Evolutionary conservation across 2,329 filamentous ascomycete genomes (phyloP).

Genomic region (Pseudogymnoascus pannorum): DNA sequence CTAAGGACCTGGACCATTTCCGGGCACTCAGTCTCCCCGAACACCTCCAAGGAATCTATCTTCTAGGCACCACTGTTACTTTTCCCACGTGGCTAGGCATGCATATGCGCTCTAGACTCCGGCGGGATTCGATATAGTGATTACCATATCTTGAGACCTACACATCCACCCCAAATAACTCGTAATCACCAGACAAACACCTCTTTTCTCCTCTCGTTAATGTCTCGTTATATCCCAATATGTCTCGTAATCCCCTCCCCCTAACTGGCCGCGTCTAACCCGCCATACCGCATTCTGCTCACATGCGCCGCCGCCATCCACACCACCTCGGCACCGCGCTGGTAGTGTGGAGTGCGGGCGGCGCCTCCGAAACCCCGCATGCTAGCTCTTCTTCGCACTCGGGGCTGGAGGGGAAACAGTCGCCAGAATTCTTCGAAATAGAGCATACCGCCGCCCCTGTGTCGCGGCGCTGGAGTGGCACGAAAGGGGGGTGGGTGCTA

Average conservation of each 20-base stretch:
- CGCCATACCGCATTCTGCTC: neutral
- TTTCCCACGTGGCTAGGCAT: neutral
- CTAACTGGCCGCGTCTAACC: neutral
- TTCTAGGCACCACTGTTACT: neutral
- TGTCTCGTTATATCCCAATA: neutral
- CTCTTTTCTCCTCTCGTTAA: neutral
- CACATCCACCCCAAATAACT: neutral
- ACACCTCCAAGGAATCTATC: neutral
- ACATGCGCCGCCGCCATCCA: neutral
- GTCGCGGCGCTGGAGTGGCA: neutral
- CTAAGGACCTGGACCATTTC: neutral
- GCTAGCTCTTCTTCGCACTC: neutral
- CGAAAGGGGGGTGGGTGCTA: neutral
- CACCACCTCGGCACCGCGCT: slow-evolving; percentile 1
- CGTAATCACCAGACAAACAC: neutral
- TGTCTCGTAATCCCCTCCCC: neutral
- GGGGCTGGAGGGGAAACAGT: neutral
- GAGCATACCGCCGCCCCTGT: neutral
- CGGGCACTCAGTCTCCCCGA: neutral
- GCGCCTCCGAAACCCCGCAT: neutral
- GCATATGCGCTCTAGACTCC: neutral
- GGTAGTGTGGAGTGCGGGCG: neutral
- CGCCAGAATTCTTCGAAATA: slow-evolving; percentile 4
- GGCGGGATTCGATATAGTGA: neutral
- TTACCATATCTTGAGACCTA: neutral